These are phyloP conservation scores for Jatropha curcas DNA, from an alignment of 345 rosid genomes.

Conservation along the genomic window DNA sequence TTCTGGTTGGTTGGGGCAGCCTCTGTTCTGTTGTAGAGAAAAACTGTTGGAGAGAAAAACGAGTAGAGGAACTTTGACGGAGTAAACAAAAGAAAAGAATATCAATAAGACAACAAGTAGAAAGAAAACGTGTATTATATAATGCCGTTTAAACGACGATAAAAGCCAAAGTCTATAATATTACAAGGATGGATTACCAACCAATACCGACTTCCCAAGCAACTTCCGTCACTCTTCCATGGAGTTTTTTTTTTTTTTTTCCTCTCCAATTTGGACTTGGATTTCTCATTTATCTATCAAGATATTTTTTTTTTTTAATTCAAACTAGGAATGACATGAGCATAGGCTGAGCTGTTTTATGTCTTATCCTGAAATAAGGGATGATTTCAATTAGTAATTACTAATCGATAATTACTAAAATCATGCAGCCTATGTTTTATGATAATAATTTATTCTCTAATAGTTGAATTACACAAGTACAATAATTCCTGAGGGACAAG, in stretches of 20 bases:
- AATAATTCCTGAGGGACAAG: too few relatives aligned
- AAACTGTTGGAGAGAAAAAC: too few relatives aligned
- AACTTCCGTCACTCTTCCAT: not conserved
- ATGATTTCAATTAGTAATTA: too few relatives aligned
- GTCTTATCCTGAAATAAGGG: too few relatives aligned
- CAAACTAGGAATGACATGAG: too few relatives aligned
- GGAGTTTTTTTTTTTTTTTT: not conserved
- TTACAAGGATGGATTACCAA: conserved; percentile 8
- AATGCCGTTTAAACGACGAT: not conserved
- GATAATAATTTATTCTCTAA: too few relatives aligned
- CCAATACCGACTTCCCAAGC: not conserved
- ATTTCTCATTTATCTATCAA: not conserved
- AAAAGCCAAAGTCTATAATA: not conserved
- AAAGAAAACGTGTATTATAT: not conserved
- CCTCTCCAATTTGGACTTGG: conserved; percentile 5
- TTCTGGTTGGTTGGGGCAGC: not conserved
- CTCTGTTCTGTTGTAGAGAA: not conserved
- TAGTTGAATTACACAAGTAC: too few relatives aligned
- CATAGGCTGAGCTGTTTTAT: too few relatives aligned
- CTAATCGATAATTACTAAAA: not conserved
- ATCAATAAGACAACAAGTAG: not conserved
- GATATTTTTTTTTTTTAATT: too few relatives aligned
- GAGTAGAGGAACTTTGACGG: not conserved
- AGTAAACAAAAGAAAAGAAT: not conserved
- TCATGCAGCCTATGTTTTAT: not conserved